Evolutionary conservation across 495 filamentous ascomycete genomes (phyloP), one percentile per base, ranked within the genome.

Genomic region (Hypoxylon lenormandii): DNA sequence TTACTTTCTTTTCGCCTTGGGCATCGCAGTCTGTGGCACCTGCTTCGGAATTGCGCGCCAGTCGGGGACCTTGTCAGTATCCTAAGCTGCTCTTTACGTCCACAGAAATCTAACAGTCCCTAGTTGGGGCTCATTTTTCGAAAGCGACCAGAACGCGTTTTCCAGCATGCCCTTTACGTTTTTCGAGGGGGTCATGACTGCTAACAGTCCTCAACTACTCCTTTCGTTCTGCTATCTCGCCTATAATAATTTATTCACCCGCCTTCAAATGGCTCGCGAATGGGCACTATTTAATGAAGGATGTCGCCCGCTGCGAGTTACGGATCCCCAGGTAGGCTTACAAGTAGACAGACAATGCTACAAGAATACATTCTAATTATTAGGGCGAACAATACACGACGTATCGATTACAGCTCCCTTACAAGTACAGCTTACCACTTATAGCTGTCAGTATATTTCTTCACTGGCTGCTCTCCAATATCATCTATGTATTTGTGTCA

Each of bases 251-350:
- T 13, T 74, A 13, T 74, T 74, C 19, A 74, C 72, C 18, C 60
- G 64, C 13, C 56, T 74, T n/a, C 68, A 72, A 21, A 59, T 69
- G 55, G 72, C 63, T 1, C 46, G 56, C 12, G 72, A 74, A 23
- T 74, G 72, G 67, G 54, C 67, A 1, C 36, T 63, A 1, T 73
- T 63, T 16, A 54, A 56, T 15, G 16, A 64, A 46, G n/a, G 57
- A 0, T 76, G 74, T 13, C 79, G 80, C 45, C 52, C 73, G 0
- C 75, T 88, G 0, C 78, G 86, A 6, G 83, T 88, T 4, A 83
- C 83, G 0, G 64, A 71, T 8, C 81, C 83, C 0, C 57, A 73
- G 43, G 66, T 67, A 30, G 19, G 64, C 30, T 33, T 13, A 5
- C 10, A 12, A n/a, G n/a, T n/a, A 26, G 23, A 26, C 5, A 5